Evolutionary conservation across 2,329 filamentous ascomycete genomes (phyloP).

Genomic region (Metarhizium brunneum): DNA sequence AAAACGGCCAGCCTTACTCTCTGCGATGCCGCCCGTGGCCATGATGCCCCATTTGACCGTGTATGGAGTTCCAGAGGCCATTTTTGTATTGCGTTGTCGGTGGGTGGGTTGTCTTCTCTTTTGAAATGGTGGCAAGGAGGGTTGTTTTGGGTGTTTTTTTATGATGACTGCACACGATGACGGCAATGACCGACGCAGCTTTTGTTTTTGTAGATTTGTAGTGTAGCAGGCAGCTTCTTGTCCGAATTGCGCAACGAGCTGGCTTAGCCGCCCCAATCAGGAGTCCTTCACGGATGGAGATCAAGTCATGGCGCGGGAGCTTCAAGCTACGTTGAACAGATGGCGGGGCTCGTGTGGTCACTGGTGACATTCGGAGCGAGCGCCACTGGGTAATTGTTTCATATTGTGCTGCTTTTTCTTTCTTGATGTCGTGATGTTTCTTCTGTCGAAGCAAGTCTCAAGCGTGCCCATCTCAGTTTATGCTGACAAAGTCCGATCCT

Average conservation of each 20-base stretch:
- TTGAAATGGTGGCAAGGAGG: no score
- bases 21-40: constrained; percentile 50
- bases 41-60: constrained; percentile 51
- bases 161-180: no score
- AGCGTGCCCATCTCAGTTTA: background rate
- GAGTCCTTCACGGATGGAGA: background rate
- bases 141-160: no score
- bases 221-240: background rate
- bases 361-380: background rate
- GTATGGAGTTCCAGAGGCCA: constrained; percentile 32
- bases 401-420: no score
- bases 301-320: background rate
- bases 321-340: background rate
- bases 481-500: background rate
- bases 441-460: no score
- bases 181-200: no score
- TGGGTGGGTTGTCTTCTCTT: background rate
- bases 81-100: constrained; percentile 9
- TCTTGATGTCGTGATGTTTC: no score
- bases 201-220: no score
- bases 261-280: background rate
- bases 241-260: background rate
- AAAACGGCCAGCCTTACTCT: constrained; percentile 28
- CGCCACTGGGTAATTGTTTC: no score
- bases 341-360: background rate